Evolutionary conservation across 2,329 filamentous ascomycete genomes (phyloP), one percentile per base, ranked within the genome.

Genomic region (Sporothrix curviconia): DNA sequence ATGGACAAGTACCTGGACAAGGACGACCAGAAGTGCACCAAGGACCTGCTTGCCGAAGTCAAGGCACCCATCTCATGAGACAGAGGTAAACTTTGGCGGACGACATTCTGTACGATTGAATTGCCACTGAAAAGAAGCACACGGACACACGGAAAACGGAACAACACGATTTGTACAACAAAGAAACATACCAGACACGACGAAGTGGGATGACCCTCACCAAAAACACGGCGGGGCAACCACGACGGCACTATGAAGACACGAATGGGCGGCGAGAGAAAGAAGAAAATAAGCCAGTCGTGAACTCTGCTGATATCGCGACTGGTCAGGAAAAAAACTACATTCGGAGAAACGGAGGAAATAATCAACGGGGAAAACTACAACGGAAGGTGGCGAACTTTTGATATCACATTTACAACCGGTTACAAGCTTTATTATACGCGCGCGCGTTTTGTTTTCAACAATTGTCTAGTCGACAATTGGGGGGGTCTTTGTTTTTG

Each of bases 1-100:
- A 79, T 92, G 73, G 80, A 77, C 60, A 84, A 84, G 68, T 85
- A 84, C 63, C 76, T 84, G 64, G 76, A 79, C 66, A 72, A 73
- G 60, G 57, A 61, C 12, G 59, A 17, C 39, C 40, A 47, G 11
- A 14, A 43, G 11, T 59, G 59, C 37, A 19, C 47, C 32, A 43
- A 54, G 9, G 40, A 58, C 5, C 24, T 56, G 4, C 24, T 62
- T 5, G 44, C 50, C 4, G 46, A 43, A 9, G 30, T 40, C 19
- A 53, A 47, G 28, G 24, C 30, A 34, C 34, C 28, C 17, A 30
- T 15, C 32, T 25, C 30, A 51, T 56, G 43, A 47, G 40, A 15
- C 1, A 54, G 15, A 34, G 19, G 28, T 15, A 43, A 25, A 28
- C 25, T 34, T 37, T 37, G 17, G 28, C 15, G 47, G 14, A 30